These are phyloP conservation scores for Populus simonii DNA, from an alignment of 345 rosid genomes.

Conservation along the genomic window DNA sequence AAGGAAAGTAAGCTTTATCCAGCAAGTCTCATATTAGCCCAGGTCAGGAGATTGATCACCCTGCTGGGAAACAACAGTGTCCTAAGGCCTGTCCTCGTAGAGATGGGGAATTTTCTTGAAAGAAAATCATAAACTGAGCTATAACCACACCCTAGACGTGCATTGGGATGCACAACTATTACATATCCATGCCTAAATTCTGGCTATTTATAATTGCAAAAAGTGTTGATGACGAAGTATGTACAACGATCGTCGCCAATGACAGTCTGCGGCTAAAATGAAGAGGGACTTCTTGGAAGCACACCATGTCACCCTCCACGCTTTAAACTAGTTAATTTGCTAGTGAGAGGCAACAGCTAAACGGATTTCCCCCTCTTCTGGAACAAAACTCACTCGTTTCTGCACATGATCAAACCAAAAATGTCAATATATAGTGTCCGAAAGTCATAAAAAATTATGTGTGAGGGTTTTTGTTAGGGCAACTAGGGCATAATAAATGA, in stretches of 20 bases:
- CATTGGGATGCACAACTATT: not conserved
- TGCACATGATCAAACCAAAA: constrained; percentile 28
- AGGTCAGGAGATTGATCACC: no score
- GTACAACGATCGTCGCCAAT: not conserved
- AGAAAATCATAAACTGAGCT: not conserved
- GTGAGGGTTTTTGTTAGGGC: not conserved
- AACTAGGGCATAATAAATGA: not conserved
- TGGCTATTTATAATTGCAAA: not conserved
- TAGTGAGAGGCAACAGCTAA: constrained; percentile 53
- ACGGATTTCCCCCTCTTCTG: constrained; percentile 56
- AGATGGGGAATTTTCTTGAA: not conserved
- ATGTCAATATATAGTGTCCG: not conserved
- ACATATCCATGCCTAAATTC: not conserved
- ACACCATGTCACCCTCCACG: not conserved
- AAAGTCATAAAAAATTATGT: not conserved
- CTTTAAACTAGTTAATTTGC: not conserved
- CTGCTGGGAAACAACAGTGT: not conserved
- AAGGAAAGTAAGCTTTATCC: not conserved
- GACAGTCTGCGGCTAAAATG: not conserved
- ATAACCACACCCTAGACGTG: no score
- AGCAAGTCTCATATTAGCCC: not conserved
- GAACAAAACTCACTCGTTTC: constrained; percentile 82
- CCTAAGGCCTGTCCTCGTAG: not conserved
- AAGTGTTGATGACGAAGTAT: not conserved
- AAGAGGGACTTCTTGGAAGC: not conserved